Evolutionary conservation across 768 basidiomycete species (phyloP).

Genomic region (Boletus huronensis): DNA sequence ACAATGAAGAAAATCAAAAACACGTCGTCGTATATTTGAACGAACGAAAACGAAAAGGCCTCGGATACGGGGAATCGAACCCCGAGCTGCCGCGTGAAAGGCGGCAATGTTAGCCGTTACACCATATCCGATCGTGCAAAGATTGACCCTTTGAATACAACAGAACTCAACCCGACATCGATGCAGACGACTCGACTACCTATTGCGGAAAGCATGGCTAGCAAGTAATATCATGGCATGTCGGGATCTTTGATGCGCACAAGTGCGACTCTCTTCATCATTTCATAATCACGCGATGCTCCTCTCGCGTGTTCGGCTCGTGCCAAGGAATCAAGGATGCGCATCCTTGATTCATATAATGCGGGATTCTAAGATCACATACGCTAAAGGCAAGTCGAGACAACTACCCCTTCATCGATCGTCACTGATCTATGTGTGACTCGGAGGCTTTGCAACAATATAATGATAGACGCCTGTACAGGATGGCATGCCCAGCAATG

Average conservation of each 20-base stretch:
- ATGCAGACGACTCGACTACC: not conserved
- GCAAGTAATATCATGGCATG: not conserved
- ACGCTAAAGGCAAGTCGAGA: not conserved
- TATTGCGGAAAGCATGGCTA: not conserved
- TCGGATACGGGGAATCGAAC: slow-evolving; percentile 35
- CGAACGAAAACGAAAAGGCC: slow-evolving; percentile 1
- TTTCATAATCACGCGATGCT: not conserved
- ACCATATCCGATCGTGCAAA: slow-evolving; percentile 44
- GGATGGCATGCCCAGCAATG: slow-evolving; percentile 16
- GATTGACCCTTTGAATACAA: not conserved
- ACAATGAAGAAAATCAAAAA: too few species aligned
- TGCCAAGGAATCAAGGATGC: not conserved
- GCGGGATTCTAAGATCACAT: not conserved
- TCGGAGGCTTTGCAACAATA: not conserved
- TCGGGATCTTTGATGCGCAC: not conserved
- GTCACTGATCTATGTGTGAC: not conserved
- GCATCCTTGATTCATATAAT: not conserved
- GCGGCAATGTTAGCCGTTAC: slow-evolving; percentile 68
- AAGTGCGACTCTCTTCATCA: not conserved
- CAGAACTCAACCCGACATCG: not conserved
- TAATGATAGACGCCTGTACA: slow-evolving; percentile 21
- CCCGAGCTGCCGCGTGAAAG: slow-evolving; percentile 51
- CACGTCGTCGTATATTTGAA: not conserved
- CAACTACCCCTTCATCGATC: not conserved
- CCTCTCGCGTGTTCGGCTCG: slow-evolving; percentile 5